Conservation (phyloP, 1,139 yeast genomes). For the Pichia sp. region DNA sequence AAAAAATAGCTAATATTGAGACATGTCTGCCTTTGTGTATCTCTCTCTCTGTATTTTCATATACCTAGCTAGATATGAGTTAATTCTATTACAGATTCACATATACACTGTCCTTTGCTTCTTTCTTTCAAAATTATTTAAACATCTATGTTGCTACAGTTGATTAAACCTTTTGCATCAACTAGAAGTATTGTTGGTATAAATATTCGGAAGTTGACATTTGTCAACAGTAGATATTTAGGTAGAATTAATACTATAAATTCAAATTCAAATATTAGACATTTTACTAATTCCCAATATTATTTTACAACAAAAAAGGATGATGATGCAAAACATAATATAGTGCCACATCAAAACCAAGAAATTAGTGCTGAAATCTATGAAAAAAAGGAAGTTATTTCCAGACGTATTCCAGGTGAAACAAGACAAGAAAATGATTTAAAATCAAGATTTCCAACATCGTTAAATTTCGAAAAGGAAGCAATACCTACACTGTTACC, state of each 20-base stretch:
- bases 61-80: too few relatives aligned
- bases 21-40: too few relatives aligned
- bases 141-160: not conserved
- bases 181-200: not conserved
- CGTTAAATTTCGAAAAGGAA: conserved; percentile 61
- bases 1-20: too few relatives aligned
- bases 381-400: conserved; percentile 23
- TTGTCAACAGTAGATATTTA: not conserved
- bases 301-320: not conserved
- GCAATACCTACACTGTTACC: conserved; percentile 65
- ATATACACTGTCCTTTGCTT: too few relatives aligned
- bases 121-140: not conserved
- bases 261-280: not conserved
- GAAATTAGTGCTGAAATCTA: conserved; percentile 21
- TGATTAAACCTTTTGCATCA: conserved; percentile 4
- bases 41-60: too few relatives aligned
- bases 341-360: conserved; percentile 7
- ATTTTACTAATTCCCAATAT: not conserved
- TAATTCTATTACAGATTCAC: too few relatives aligned
- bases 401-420: conserved; percentile 53
- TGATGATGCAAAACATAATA: not conserved
- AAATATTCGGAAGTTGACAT: not conserved
- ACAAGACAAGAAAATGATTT: conserved; percentile 43
- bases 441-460: conserved; percentile 47
- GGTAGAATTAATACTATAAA: not conserved